These are phyloP conservation scores for Phaeosphaeria sp. DNA, from an alignment of 2,329 filamentous ascomycete species.

Conservation along the genomic window DNA sequence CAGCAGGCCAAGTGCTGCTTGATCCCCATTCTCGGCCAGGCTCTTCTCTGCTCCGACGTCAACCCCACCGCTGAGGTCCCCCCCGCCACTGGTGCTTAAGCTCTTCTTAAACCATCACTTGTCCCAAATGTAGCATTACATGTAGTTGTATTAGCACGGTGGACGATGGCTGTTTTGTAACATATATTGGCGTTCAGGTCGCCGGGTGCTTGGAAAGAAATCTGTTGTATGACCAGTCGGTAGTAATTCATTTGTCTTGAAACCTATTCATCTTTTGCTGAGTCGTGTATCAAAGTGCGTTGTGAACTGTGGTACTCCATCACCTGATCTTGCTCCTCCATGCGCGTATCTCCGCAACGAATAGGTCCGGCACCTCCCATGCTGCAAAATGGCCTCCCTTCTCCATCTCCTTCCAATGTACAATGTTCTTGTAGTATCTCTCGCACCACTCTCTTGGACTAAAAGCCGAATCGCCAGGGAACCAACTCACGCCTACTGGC, in stretches of 20 bases:
- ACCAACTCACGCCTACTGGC: slow-evolving; percentile 26
- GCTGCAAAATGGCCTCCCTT: slow-evolving; percentile 65
- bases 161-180: slow-evolving; percentile 7
- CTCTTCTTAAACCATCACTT: slow-evolving; percentile 2
- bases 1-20: slow-evolving; percentile 66
- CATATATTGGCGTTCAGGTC: slow-evolving; percentile 10
- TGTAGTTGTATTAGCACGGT: slow-evolving; percentile 2
- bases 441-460: slow-evolving; percentile 17
- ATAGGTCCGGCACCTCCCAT: slow-evolving; percentile 58
- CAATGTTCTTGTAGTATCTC: slow-evolving; percentile 43
- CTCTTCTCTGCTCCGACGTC: slow-evolving; percentile 47
- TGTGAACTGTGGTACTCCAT: background rate
- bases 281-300: background rate
- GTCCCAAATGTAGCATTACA: background rate
- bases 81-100: slow-evolving; percentile 3
- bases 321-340: slow-evolving; percentile 9
- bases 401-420: slow-evolving; percentile 22
- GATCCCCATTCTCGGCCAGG: slow-evolving; percentile 57
- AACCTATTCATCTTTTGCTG: background rate
- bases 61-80: slow-evolving; percentile 26
- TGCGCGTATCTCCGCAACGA: slow-evolving; percentile 53
- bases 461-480: slow-evolving; percentile 13
- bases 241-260: slow-evolving; percentile 2
- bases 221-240: slow-evolving; percentile 6
- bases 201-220: slow-evolving; percentile 3